These are phyloP conservation scores for Protomyces lactucae-debilis DNA, from an alignment of 1,139 yeast genomes.

Conservation along the genomic window DNA sequence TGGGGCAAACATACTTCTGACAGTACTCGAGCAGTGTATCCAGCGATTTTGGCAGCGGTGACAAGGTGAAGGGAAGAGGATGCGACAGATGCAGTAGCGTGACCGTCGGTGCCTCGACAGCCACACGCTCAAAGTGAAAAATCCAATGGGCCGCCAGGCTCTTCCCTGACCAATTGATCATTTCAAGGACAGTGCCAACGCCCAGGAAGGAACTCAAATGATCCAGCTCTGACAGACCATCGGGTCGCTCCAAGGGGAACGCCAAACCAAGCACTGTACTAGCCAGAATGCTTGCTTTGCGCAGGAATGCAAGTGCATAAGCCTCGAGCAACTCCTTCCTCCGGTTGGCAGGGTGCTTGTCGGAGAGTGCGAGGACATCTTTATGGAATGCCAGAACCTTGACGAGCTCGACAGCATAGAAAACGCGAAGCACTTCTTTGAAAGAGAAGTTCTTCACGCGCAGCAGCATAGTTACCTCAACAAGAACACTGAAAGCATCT, in stretches of 20 bases:
- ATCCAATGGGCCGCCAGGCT: background rate
- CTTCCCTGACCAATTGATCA: slow-evolving; percentile 26
- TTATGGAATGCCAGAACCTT: slow-evolving; percentile 2
- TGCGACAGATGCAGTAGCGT: background rate
- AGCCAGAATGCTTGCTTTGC: slow-evolving; percentile 60
- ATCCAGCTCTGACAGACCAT: slow-evolving; percentile 49
- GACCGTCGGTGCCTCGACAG: background rate
- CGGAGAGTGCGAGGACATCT: background rate
- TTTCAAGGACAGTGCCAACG: slow-evolving; percentile 37
- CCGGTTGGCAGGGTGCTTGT: background rate
- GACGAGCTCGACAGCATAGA: slow-evolving; percentile 11
- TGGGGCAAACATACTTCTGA: slow-evolving; percentile 32
- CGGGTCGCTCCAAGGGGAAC: slow-evolving; percentile 40
- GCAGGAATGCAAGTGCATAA: slow-evolving; percentile 59
- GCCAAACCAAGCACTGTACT: slow-evolving; percentile 55
- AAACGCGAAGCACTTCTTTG: background rate
- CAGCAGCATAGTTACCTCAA: background rate
- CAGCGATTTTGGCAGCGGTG: slow-evolving; percentile 29
- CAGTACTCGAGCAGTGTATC: slow-evolving; percentile 27
- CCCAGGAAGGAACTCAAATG: slow-evolving; percentile 52
- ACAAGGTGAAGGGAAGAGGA: slow-evolving; percentile 23
- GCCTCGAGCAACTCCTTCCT: slow-evolving; percentile 45
- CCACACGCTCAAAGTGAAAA: background rate
- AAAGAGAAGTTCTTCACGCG: background rate
- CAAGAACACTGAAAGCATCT: background rate